These are phyloP conservation scores for Sporothrix phasma DNA, from an alignment of 2,329 filamentous ascomycete genomes.

Conservation along the genomic window DNA sequence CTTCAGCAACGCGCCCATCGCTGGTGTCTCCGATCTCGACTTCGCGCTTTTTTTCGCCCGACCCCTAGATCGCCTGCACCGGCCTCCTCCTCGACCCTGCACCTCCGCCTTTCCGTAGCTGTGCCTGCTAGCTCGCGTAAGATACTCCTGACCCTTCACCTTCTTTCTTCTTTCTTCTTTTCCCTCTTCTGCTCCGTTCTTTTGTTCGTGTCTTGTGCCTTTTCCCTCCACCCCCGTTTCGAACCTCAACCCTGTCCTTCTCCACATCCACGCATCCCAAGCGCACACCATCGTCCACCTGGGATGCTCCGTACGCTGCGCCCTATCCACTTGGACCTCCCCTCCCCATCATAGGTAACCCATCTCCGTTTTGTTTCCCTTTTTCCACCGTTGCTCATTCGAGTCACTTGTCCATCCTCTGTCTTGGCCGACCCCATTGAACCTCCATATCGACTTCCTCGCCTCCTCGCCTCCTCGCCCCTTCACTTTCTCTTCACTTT, in stretches of 20 bases:
- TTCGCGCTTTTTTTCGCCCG: slow-evolving; percentile 5
- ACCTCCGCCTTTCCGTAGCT: slow-evolving; percentile 7
- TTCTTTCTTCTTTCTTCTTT: background rate
- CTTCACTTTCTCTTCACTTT: background rate
- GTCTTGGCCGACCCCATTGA: background rate
- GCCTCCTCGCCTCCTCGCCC: background rate
- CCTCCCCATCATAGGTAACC: background rate
- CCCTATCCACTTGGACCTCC: background rate
- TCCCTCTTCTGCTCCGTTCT: background rate
- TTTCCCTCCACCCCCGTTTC: background rate
- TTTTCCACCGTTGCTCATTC: slow-evolving; percentile 5
- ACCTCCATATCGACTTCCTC: background rate
- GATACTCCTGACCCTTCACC: background rate
- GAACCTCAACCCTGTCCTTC: background rate
- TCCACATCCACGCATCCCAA: slow-evolving; percentile 9
- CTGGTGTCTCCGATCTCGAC: background rate
- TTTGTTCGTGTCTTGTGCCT: background rate
- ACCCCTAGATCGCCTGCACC: slow-evolving; percentile 1
- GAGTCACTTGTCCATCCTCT: background rate
- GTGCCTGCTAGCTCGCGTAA: slow-evolving; percentile 8
- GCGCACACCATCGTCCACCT: background rate
- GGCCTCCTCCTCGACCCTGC: background rate
- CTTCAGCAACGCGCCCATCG: background rate
- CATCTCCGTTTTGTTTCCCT: slow-evolving; percentile 3
- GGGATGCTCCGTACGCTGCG: background rate